These are phyloP conservation scores for Caloboletus inedulis DNA, from an alignment of 1,284 basidiomycete genomes.

Conservation along the genomic window DNA sequence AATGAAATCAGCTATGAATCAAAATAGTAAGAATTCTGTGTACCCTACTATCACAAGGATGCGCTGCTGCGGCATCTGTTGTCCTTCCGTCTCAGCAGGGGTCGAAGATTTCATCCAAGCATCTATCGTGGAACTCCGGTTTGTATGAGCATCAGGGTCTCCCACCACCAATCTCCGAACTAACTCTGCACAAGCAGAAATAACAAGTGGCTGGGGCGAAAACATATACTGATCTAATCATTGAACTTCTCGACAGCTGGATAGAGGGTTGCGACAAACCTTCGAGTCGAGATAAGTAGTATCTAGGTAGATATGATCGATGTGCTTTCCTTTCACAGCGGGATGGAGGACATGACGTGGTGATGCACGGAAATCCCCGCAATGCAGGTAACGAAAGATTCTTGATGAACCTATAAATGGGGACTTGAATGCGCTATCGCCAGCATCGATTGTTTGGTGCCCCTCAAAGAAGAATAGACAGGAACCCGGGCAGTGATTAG, in stretches of 20 bases:
- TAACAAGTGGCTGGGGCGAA: slow-evolving; percentile 89
- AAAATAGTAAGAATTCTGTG: slow-evolving; percentile 14
- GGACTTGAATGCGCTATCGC: slow-evolving; percentile 74
- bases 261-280: slow-evolving; percentile 37
- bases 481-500: slow-evolving; percentile 96
- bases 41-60: slow-evolving; percentile 85
- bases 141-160: slow-evolving; percentile 19
- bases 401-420: slow-evolving; percentile 66
- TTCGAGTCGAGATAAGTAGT: slow-evolving; percentile 95
- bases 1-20: slow-evolving; percentile 3
- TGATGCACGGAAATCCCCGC: slow-evolving; percentile 90
- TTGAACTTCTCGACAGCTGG: background rate
- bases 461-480: slow-evolving; percentile 94
- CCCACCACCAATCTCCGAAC: slow-evolving; percentile 58
- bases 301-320: slow-evolving; percentile 92
- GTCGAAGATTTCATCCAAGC: slow-evolving; percentile 33
- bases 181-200: slow-evolving; percentile 87
- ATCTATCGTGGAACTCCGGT: slow-evolving; percentile 38
- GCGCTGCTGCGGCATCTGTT: slow-evolving; percentile 29
- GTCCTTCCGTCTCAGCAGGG: slow-evolving; percentile 34
- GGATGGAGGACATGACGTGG: slow-evolving; percentile 84
- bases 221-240: slow-evolving; percentile 73
- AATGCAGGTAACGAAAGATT: slow-evolving; percentile 89
- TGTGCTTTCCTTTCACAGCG: slow-evolving; percentile 68
- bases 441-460: slow-evolving; percentile 81